These are phyloP conservation scores for Solanum piurae DNA, from an alignment of 257 asterid genomes.

Conservation along the genomic window DNA sequence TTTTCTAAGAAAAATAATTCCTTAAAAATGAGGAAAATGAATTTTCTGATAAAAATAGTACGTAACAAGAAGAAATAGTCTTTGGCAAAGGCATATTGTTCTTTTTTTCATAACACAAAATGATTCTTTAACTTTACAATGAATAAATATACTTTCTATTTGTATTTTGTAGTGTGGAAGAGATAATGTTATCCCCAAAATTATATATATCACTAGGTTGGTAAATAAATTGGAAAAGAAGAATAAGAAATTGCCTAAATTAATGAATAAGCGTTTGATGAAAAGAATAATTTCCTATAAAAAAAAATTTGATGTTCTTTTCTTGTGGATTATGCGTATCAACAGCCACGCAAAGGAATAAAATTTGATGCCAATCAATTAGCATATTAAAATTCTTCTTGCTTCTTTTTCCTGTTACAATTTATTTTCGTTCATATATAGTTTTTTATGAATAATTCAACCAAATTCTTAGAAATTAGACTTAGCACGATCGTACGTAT, in stretches of 20 bases:
- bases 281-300: background rate
- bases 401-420: background rate
- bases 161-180: background rate
- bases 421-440: background rate
- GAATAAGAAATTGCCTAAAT: background rate
- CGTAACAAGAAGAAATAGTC: background rate
- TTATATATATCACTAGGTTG: background rate
- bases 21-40: background rate
- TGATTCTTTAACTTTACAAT: background rate
- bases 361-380: background rate
- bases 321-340: background rate
- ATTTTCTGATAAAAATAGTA: background rate
- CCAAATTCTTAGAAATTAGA: background rate
- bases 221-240: background rate
- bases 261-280: background rate
- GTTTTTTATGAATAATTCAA: background rate
- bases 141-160: background rate
- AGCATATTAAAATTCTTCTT: background rate
- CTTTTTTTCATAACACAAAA: background rate
- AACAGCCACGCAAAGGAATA: background rate
- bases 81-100: background rate
- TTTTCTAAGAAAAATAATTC: background rate
- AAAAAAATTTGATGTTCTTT: background rate
- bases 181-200: background rate
- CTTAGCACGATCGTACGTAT: background rate